Base-by-base conservation (phyloP, 495 filamentous ascomycete species). In the Daldinia childiae region DNA sequence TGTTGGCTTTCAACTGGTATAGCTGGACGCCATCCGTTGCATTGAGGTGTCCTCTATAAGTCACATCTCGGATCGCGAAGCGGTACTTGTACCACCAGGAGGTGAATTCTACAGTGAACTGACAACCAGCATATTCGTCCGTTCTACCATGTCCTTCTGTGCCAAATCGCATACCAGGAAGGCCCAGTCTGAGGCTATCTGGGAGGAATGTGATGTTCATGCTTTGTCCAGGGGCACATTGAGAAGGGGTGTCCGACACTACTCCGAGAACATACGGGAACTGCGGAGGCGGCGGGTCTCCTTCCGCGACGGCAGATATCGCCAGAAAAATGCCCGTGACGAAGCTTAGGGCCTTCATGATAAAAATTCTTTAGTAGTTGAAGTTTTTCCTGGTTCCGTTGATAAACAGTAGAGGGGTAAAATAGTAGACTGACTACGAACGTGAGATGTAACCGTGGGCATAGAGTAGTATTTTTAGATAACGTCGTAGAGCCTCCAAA, bases 21-120 rank as follows among this genome's bases (percentile, higher is more conserved):
- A 73, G 19, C 32, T 73, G 70, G 17, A 68, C 70, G 15, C 65
- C 70, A 14, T 65, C 65, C 12, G 64, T 68, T 12, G 70, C 64
- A 11, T 60, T 60, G 0, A 73, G 27, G 12, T 73, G 65, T 29
- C 70, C 70, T 34, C 39, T 59, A 55, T 73, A 73, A 3, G 70
- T 73, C 8, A 73, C 60, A 14, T 73, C 55, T 45, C 54, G 55
- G 21, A 73, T 58, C 38, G 70, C 64, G 32, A 73, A 73, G 8
- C 70, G 70, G 30, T 73, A 73, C 24, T 68, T 68, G 12, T 73
- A 73, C 65, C 70, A 68, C 70, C 70, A 73, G 6, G 64, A 68
- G n/a, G 56, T 65, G 9, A 65, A 68, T 50, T 73, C 70, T 8
- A 54, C 29, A 1, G 70, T 73, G 39, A 73, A 73, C 11, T 73